phyloP scores from a whole-genome alignment of 257 asterid genomes.

The Solanum phureja region DNA sequence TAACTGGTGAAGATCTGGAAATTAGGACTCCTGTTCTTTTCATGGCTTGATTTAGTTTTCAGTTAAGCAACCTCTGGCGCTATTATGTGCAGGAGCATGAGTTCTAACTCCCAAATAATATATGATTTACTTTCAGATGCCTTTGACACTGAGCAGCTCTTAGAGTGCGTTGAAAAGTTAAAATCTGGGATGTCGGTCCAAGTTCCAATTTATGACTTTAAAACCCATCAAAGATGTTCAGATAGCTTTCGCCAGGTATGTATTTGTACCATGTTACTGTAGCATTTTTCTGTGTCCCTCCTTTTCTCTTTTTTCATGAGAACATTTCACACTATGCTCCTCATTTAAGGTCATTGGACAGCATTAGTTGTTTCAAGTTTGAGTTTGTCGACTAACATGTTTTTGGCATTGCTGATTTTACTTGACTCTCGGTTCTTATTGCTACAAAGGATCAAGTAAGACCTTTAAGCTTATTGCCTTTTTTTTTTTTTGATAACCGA shows the following conservation, averaged over 20 bases:
- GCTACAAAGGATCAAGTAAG: neutral
- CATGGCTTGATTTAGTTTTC: neutral
- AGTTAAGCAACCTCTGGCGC: neutral
- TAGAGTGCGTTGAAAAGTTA: conserved; percentile 72
- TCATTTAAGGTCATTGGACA: neutral
- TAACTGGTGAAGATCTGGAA: neutral
- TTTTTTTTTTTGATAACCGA: too few relatives aligned
- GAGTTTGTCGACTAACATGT: neutral
- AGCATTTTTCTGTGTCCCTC: neutral
- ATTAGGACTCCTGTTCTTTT: too few relatives aligned
- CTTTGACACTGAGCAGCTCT: conserved; percentile 95
- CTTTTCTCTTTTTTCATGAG: neutral
- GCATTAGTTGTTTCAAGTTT: neutral
- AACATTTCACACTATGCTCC: neutral
- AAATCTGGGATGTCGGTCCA: conserved; percentile 72
- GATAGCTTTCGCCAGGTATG: conserved; percentile 91
- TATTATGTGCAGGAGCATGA: neutral
- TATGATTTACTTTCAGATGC: conserved; percentile 55
- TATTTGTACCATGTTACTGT: neutral
- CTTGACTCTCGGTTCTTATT: neutral
- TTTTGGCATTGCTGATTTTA: neutral
- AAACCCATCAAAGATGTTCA: conserved; percentile 77
- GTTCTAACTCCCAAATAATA: neutral
- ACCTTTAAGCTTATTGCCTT: neutral
- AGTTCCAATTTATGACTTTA: conserved; percentile 89